Base-by-base conservation (phyloP, 345 rosid genomes). In the Iberis pinnata region DNA sequence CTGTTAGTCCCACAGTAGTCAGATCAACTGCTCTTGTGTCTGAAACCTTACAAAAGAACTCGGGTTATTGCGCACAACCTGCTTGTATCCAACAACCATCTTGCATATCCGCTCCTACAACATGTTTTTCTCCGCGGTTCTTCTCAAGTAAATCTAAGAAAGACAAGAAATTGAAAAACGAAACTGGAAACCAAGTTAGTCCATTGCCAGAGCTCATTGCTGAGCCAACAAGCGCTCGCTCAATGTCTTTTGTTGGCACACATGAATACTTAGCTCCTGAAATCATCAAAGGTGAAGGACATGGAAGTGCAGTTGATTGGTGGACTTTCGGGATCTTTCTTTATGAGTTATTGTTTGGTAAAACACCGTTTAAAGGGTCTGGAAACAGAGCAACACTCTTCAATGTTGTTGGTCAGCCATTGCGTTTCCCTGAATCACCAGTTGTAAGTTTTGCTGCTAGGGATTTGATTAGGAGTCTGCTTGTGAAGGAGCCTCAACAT, bases 201-300 rank as follows among this genome's bases (percentile, higher is more conserved):
- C 88, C 88, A 11, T 64, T 83, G 60, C 95, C 95, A 2, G 95
- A 86, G 67, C 92, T 86, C 17, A 67, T 86, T 17, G 95, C 90
- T 0, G 95, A 86, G 73, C 95, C 95, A 10, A 83, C 92, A 14
- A 80, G 76, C 22, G 95, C 95, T 5, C 88, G 92, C 13, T 86
- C 95, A 0, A 83, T 86, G 95, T 86, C 95, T 1, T 86, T 83
- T 46, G 95, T 86, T 8, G 95, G 95, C 49, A 86, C 95, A 20
- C 95, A 86, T 5, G 95, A 86, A 76, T 85, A 84, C 73, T 63
- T 84, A 61, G 94, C 89, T n/a, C 95, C 95, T 2, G 89, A 85
- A 69, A 85, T 79, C 31, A 83, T 83, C 68, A 83, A 83, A 61
- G 90, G 89, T 25, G 93, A 83, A 74, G 89, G 89, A 41, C 95